These are phyloP conservation scores for Talaromyces sp. DNA, from an alignment of 2,329 filamentous ascomycete genomes.

Conservation along the genomic window DNA sequence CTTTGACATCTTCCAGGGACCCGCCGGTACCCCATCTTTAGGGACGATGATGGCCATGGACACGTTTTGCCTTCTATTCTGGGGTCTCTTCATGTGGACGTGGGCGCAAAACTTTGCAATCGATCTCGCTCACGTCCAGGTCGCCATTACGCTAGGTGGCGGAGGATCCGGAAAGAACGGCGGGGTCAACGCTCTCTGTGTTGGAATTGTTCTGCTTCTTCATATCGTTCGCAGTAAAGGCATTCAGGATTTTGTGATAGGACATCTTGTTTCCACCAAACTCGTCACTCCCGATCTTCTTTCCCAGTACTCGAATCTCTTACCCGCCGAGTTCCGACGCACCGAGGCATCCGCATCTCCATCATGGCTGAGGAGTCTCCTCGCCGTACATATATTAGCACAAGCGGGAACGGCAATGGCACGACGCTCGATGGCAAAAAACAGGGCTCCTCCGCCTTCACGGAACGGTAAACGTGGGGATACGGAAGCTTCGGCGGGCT, in stretches of 20 bases:
- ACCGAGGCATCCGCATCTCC: conserved; percentile 46
- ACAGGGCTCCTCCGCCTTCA: conserved; percentile 43
- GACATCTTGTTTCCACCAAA: conserved; percentile 49
- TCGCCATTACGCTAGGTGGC: conserved; percentile 85
- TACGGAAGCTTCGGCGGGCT: conserved; percentile 49
- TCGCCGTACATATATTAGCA: conserved; percentile 53
- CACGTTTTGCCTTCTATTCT: conserved; percentile 77
- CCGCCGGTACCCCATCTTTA: conserved; percentile 81
- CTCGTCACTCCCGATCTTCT: conserved; percentile 47
- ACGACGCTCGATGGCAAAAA: conserved; percentile 50
- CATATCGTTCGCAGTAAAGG: conserved; percentile 50
- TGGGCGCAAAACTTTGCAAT: conserved; percentile 85
- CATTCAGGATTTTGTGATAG: conserved; percentile 54
- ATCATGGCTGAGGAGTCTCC: conserved; percentile 51
- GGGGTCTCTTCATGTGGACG: conserved; percentile 79
- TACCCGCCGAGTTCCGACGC: conserved; percentile 49
- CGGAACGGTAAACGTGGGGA: conserved; percentile 48
- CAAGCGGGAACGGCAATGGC: conserved; percentile 53
- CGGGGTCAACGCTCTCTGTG: conserved; percentile 49
- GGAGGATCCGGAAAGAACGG: conserved; percentile 60
- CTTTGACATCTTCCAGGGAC: conserved; percentile 88
- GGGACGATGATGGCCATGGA: conserved; percentile 85
- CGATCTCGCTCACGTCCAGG: conserved; percentile 89
- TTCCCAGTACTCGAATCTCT: conserved; percentile 45
- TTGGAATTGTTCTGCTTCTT: conserved; percentile 49